A percentile compares a stretch with the other conserved stretches of the same genome.
phyloP scores from a whole-genome alignment of 179 eudicot genomes.

The Spinacia oleracea region DNA sequence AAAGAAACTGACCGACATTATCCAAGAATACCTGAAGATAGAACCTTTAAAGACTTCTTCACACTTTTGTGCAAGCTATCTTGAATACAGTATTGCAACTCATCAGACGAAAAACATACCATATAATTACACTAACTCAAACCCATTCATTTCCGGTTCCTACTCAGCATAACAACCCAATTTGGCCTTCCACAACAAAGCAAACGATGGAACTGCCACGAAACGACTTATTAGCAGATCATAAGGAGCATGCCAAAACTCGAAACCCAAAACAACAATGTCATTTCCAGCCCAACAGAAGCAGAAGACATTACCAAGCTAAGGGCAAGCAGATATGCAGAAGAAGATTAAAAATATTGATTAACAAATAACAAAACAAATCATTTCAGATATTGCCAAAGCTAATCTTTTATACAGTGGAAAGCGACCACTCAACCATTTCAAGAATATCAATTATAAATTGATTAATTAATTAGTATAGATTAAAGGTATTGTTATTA shows the following conservation, averaged over 20 bases:
- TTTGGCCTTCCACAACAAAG: conserved; percentile 16
- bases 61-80: conserved; percentile 19
- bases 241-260: conserved; percentile 6
- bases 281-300: background rate
- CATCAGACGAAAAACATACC: background rate
- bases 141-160: background rate
- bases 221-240: conserved; percentile 3
- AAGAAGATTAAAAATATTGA: background rate
- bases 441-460: background rate
- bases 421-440: conserved; percentile 37
- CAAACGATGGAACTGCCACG: conserved; percentile 13
- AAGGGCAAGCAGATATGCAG: background rate
- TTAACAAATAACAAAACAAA: conserved; percentile 18
- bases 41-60: conserved; percentile 1
- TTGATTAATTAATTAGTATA: background rate
- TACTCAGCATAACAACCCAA: background rate
- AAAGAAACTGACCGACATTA: background rate
- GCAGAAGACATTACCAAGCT: conserved; percentile 1
- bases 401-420: conserved; percentile 30
- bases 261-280: conserved; percentile 16
- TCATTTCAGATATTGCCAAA: conserved; percentile 20
- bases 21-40: background rate
- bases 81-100: conserved; percentile 19
- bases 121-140: background rate
- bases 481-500: conserved; percentile 12